These are phyloP conservation scores for Podaxis sp. DNA, from an alignment of 768 basidiomycete genomes.

Conservation along the genomic window DNA sequence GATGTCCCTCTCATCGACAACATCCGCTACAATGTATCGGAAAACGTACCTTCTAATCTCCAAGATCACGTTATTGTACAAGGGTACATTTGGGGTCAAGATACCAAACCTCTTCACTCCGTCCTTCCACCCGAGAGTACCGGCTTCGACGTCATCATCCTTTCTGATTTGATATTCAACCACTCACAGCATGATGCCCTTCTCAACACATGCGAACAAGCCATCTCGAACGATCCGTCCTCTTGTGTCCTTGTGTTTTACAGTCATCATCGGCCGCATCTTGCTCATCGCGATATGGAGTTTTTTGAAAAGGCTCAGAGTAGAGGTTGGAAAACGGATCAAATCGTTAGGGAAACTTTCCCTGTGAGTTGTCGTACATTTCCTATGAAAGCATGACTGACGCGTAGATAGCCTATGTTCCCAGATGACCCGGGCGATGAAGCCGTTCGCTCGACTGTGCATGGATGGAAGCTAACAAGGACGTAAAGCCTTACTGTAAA, in stretches of 20 bases:
- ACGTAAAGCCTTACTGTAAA: neutral
- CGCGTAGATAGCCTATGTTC: constrained; percentile 73
- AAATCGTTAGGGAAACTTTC: constrained; percentile 63
- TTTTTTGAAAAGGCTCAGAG: constrained; percentile 71
- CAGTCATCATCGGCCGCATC: constrained; percentile 83
- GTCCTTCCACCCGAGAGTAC: constrained; percentile 21
- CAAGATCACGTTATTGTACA: constrained; percentile 34
- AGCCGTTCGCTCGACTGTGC: constrained; percentile 75
- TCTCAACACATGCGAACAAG: constrained; percentile 66
- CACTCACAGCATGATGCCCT: constrained; percentile 93
- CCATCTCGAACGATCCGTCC: constrained; percentile 23
- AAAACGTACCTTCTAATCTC: constrained; percentile 47
- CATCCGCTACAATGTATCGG: constrained; percentile 62
- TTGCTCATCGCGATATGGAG: constrained; percentile 78
- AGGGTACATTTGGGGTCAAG: constrained; percentile 84
- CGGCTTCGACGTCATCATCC: constrained; percentile 77
- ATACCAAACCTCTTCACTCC: constrained; percentile 45
- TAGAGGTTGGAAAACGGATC: constrained; percentile 71
- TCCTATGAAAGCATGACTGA: neutral
- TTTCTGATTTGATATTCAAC: constrained; percentile 94
- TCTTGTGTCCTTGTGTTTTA: constrained; percentile 74
- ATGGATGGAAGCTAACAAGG: constrained; percentile 70
- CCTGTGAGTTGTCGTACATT: constrained; percentile 43
- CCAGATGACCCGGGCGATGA: constrained; percentile 83
- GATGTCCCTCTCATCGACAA: constrained; percentile 76